These are phyloP conservation scores for Neophaeococcomyces mojaviensis DNA, from an alignment of 2,329 filamentous ascomycete species.

Conservation along the genomic window DNA sequence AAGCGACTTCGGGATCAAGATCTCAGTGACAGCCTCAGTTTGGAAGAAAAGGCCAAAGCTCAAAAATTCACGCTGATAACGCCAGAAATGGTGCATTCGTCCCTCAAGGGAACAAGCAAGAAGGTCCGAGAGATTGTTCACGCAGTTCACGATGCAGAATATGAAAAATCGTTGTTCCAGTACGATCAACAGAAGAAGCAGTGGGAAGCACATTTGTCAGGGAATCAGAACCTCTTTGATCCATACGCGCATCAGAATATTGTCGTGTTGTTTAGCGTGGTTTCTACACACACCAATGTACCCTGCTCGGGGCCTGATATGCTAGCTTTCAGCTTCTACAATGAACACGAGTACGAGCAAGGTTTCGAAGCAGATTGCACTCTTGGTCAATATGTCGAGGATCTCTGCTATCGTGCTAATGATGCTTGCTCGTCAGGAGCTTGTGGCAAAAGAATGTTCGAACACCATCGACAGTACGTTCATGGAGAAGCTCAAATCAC, in stretches of 20 bases:
- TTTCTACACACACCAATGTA: constrained; percentile 87
- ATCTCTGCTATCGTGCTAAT: constrained; percentile 69
- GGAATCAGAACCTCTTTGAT: constrained; percentile 82
- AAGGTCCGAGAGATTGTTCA: constrained; percentile 91
- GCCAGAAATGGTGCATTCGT: constrained; percentile 87
- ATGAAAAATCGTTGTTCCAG: constrained; percentile 87
- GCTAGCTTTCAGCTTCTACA: constrained; percentile 87
- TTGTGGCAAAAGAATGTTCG: constrained; percentile 80
- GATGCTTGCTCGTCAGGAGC: constrained; percentile 73
- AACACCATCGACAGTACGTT: constrained; percentile 94
- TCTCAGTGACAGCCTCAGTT: constrained; percentile 32
- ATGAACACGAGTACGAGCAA: constrained; percentile 65
- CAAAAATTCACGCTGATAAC: constrained; percentile 84
- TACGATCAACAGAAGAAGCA: constrained; percentile 91
- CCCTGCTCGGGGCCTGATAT: constrained; percentile 86
- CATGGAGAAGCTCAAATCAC: constrained; percentile 92
- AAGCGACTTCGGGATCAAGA: constrained; percentile 72
- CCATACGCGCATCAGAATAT: constrained; percentile 96
- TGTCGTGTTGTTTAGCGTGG: constrained; percentile 84
- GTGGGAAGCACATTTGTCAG: constrained; percentile 91
- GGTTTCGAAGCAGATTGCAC: constrained; percentile 80
- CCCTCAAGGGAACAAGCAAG: constrained; percentile 68
- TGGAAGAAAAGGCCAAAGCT: constrained; percentile 55
- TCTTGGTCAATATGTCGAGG: constrained; percentile 89
- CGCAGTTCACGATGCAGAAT: constrained; percentile 92